phyloP scores from a whole-genome alignment of 805 yeast species.

The Candida fluviatilis region DNA sequence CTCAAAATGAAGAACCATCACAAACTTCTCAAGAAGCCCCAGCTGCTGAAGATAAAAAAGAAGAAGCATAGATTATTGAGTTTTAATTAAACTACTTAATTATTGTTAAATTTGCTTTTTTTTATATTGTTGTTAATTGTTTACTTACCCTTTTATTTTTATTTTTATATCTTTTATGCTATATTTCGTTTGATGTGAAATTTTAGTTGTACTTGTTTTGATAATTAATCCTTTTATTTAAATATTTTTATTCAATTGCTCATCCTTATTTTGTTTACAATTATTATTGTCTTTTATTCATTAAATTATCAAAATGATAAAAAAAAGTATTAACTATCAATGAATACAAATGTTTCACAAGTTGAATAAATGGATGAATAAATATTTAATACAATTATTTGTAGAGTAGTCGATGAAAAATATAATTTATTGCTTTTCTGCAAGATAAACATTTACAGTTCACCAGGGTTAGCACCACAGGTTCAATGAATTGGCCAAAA shows the following conservation, averaged over 20 bases:
- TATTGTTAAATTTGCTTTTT: conserved; percentile 4
- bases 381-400: not conserved
- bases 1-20: conserved; percentile 32
- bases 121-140: conserved; percentile 4
- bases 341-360: conserved; percentile 1
- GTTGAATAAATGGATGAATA: conserved; percentile 3
- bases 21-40: conserved; percentile 15
- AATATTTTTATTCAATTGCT: not conserved
- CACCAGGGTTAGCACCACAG: too few relatives aligned
- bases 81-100: conserved; percentile 1
- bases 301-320: not conserved
- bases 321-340: not conserved
- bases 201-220: not conserved
- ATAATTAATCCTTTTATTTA: not conserved
- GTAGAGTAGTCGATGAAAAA: not conserved
- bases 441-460: too few relatives aligned
- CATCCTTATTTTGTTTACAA: not conserved
- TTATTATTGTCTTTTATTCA: not conserved
- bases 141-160: conserved; percentile 3
- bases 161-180: conserved; percentile 4
- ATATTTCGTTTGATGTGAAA: conserved; percentile 4
- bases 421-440: not conserved
- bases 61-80: conserved; percentile 2
- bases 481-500: too few relatives aligned
- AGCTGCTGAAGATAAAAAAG: conserved; percentile 14